A percentile compares a stretch with the other conserved stretches of the same genome.
Evolutionary conservation across 768 basidiomycete species (phyloP).

Genomic region (Epithele typhae): DNA sequence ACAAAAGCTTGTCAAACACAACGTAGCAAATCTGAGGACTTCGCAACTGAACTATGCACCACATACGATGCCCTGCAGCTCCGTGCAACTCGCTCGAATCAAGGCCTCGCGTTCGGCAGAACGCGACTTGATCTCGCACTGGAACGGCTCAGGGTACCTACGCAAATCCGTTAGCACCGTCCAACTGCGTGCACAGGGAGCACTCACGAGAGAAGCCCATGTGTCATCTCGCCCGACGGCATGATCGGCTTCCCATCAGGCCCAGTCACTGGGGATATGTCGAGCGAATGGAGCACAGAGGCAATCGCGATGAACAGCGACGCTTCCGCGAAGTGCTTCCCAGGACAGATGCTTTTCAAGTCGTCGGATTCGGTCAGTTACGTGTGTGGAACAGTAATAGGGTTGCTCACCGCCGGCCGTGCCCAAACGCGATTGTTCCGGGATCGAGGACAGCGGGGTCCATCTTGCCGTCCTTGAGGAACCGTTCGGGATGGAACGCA

Average conservation of each 20-base stretch:
- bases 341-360: constrained; percentile 13
- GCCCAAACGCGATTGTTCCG: constrained; percentile 5
- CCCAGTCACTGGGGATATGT: constrained; percentile 1
- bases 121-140: constrained; percentile 3
- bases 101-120: constrained; percentile 3
- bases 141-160: constrained; percentile 1
- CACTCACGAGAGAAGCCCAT: neutral
- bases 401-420: constrained; percentile 8
- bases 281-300: constrained; percentile 2
- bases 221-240: neutral
- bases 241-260: neutral
- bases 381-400: no score
- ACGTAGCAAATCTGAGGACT: no score
- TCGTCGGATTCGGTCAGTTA: neutral
- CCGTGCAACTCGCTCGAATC: neutral
- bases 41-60: neutral
- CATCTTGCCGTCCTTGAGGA: neutral
- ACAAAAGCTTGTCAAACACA: no score
- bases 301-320: constrained; percentile 10
- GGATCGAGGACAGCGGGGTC: constrained; percentile 12
- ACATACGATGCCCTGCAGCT: neutral
- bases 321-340: constrained; percentile 8
- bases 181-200: no score
- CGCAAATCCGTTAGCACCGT: neutral
- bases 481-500: no score